phyloP scores from a whole-genome alignment of 2,329 filamentous ascomycete genomes.

The Aspergillus oerlinghausenensis region DNA sequence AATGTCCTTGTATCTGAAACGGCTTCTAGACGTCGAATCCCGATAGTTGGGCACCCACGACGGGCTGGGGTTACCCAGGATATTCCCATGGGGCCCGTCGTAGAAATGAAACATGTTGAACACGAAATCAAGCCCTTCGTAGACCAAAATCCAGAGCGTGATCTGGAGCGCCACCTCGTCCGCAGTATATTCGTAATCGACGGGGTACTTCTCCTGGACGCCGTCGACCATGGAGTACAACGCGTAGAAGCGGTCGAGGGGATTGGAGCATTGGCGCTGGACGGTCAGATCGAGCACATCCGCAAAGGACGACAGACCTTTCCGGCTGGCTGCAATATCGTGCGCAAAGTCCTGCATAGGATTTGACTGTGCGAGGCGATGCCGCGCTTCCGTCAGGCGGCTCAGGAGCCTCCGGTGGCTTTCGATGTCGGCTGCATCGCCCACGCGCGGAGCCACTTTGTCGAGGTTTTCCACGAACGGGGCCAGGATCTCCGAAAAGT shows the following conservation, averaged over 20 bases:
- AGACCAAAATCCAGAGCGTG: background rate
- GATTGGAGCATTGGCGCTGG: constrained; percentile 3
- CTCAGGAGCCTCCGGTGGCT: background rate
- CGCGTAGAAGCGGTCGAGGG: constrained; percentile 3
- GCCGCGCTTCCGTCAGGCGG: background rate
- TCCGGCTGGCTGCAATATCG: constrained; percentile 1
- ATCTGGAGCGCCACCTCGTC: background rate
- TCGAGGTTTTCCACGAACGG: background rate
- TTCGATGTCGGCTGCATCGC: constrained; percentile 2
- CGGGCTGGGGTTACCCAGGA: background rate
- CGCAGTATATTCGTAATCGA: constrained; percentile 1
- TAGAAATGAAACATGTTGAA: background rate
- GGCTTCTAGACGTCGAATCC: background rate
- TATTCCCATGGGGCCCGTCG: background rate
- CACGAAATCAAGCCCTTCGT: background rate
- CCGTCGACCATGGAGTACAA: constrained; percentile 1
- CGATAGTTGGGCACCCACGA: constrained; percentile 4
- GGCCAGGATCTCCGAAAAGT: background rate
- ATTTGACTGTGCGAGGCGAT: constrained; percentile 1
- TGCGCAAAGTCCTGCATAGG: constrained; percentile 5
- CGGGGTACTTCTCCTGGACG: constrained; percentile 1
- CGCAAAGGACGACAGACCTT: background rate
- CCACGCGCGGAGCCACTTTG: background rate
- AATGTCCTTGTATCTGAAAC: background rate
- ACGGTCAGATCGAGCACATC: constrained; percentile 1